Evolutionary conservation across 1,284 basidiomycete genomes (phyloP), one percentile per base, ranked within the genome.

Genomic region (Fistulina hepatica): DNA sequence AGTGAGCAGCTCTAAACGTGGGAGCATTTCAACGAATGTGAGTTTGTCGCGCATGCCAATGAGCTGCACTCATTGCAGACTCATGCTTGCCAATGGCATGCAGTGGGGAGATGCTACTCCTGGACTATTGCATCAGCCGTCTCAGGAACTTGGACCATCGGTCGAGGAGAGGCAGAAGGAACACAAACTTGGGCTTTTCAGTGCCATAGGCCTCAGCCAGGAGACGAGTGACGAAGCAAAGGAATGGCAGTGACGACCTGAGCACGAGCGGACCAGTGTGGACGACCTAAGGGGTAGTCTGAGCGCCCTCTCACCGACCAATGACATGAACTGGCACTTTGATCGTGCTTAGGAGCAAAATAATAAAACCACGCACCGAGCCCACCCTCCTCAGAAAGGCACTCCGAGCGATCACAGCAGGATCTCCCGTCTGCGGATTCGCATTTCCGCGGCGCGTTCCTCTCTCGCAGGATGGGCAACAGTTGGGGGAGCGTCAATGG

Each of bases 201-300:
- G 51, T 24, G 53, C 59, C 5, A 61, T 73, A 40, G 65, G 65
- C 1, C 52, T 71, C 13, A 54, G 59, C 43, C 23, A 33, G 22
- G 42, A 34, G 45, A 26, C 35, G 39, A 13, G 28, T 19, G 26
- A 26, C 7, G 24, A 17, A n/a, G n/a, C 13, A 20, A 28, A 17
- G 36, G 24, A 37, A 19, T 21, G 33, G 33, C 13, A 15, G n/a
- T 7, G 13, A 7, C 28, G 28, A 7, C 19, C 8, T 35, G 11
- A n/a, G n/a, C n/a, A n/a, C n/a, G n/a, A n/a, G n/a, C n/a, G n/a
- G n/a, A 19, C 28, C 19, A 13, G 10, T 4, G 19, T 13, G 15
- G 28, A 31, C 28, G 28, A 31, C 28, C 15, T 16, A 19, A 13
- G 28, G 10, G 28, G 28, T 4, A 13, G 15, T 19, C 15, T 31